Base-by-base conservation (phyloP, 768 basidiomycete genomes). In the Gloeopeniophorella convolvens region DNA sequence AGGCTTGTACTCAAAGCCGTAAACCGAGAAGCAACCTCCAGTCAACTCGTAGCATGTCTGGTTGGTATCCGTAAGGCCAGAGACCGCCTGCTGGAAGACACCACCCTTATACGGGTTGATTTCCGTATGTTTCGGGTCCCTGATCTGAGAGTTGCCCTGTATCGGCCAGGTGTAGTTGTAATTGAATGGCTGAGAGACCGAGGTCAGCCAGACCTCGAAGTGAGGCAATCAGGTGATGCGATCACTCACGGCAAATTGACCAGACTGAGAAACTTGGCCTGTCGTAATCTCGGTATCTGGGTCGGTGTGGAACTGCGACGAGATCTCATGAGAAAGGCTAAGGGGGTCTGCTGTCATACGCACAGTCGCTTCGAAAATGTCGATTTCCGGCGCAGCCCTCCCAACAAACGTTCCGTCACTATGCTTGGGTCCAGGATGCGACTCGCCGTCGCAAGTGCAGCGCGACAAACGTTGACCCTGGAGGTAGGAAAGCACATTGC, bases 41-140 rank as follows among this genome's bases (percentile, higher is more conserved):
- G 44, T 61, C n/a, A 31, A 60, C 61, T 57, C 57, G 59, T 74
- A 75, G 59, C 70, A 24, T 0, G 40, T 24, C 11, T 35, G 50
- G 11, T 55, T 20, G 13, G 88, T 88, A 10, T 57, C 51, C 0
- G 83, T 74, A 12, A 91, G 70, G 16, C 70, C 82, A 5, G 89
- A 92, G 0, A 84, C 84, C 2, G 90, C 85, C 61, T 94, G 89
- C 64, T 95, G 93, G 62, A 77, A 88, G 8, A 75, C 76, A 41
- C 85, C 86, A 35, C 93, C 93, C 15, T 68, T 72, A 62, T 87
- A 92, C 5, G 76, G 51, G 60, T 91, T 91, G 5, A 32, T 20
- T 12, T 1, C 0, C 6, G 52, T 39, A 5, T 27, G 1, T 3
- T 4, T 20, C n/a, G 52, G 2, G 20, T 48, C 26, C 21, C 39